Evolutionary conservation across 768 basidiomycete genomes (phyloP).

Genomic region (Panaeolus cyanescens): DNA sequence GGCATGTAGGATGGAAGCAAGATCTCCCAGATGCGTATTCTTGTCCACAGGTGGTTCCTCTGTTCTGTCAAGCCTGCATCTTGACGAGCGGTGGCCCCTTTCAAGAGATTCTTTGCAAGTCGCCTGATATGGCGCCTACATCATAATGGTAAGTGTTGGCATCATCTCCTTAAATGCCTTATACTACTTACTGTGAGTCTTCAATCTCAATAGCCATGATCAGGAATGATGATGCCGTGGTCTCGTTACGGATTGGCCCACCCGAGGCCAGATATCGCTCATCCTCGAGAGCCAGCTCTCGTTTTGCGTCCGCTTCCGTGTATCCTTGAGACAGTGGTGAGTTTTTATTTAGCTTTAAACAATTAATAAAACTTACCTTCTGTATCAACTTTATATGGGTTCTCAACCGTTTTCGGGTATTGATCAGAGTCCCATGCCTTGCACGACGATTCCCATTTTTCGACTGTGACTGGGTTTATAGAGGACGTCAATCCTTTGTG

Average conservation of each 20-base stretch:
- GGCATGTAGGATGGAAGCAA: conserved; percentile 15
- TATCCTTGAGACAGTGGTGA: too few relatives aligned
- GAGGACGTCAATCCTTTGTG: conserved; percentile 12
- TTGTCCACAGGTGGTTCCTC: conserved; percentile 3
- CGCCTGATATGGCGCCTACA: not conserved
- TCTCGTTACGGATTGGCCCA: conserved; percentile 4
- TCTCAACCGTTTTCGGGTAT: too few relatives aligned
- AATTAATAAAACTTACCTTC: not conserved
- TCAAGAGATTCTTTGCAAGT: not conserved
- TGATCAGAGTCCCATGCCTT: conserved; percentile 10
- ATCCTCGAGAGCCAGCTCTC: not conserved
- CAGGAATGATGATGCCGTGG: conserved; percentile 13
- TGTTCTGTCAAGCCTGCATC: conserved; percentile 9
- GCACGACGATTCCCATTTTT: conserved; percentile 17
- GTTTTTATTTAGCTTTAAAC: too few relatives aligned
- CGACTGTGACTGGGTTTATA: not conserved
- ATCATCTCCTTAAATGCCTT: too few relatives aligned
- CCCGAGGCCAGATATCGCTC: not conserved
- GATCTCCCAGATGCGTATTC: conserved; percentile 13
- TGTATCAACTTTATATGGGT: conserved; percentile 9
- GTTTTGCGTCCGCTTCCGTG: not conserved
- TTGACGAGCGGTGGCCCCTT: not conserved
- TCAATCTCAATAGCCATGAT: conserved; percentile 17
- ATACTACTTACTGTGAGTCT: not conserved
- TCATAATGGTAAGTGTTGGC: not conserved